Percentiles rank a stretch among this genome's conserved stretches.
These are phyloP conservation scores for Solanum boliviense DNA, from an alignment of 257 asterid genomes.

Conservation along the genomic window DNA sequence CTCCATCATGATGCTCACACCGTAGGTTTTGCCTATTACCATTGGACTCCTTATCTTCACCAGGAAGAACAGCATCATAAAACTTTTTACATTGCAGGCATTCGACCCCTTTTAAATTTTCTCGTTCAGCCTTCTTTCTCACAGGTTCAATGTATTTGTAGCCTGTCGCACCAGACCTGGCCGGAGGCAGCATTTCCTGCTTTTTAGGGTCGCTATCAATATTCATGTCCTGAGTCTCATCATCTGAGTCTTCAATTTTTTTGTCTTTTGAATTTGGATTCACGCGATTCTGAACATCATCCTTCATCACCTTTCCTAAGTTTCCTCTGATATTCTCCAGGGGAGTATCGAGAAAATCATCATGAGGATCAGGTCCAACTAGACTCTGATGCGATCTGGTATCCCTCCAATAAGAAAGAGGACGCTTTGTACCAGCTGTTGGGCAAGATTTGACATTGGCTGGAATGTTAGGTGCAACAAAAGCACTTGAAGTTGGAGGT, in stretches of 20 bases:
- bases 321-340: constrained; percentile 52
- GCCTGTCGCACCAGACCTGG: constrained; percentile 32
- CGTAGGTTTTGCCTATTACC: constrained; percentile 33
- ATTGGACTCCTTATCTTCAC: constrained; percentile 20
- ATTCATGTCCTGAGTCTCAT: constrained; percentile 61
- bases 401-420: constrained; percentile 79
- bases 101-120: constrained; percentile 72
- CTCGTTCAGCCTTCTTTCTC: constrained; percentile 72
- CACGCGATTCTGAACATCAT: constrained; percentile 17
- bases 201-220: constrained; percentile 26
- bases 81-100: constrained; percentile 96
- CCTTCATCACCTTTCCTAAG: constrained; percentile 35
- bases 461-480: constrained; percentile 26
- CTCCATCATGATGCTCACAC: constrained; percentile 94
- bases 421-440: constrained; percentile 72
- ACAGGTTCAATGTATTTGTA: constrained; percentile 80
- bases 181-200: constrained; percentile 24
- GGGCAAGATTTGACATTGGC: constrained; percentile 34
- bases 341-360: constrained; percentile 93
- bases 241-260: constrained; percentile 42
- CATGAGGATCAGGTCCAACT: constrained; percentile 73
- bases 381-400: constrained; percentile 86
- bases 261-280: constrained; percentile 11
- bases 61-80: constrained; percentile 79
- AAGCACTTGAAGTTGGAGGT: constrained; percentile 26